Base-by-base conservation (phyloP, 2,329 filamentous ascomycete genomes). In the Lomentospora prolificans region DNA sequence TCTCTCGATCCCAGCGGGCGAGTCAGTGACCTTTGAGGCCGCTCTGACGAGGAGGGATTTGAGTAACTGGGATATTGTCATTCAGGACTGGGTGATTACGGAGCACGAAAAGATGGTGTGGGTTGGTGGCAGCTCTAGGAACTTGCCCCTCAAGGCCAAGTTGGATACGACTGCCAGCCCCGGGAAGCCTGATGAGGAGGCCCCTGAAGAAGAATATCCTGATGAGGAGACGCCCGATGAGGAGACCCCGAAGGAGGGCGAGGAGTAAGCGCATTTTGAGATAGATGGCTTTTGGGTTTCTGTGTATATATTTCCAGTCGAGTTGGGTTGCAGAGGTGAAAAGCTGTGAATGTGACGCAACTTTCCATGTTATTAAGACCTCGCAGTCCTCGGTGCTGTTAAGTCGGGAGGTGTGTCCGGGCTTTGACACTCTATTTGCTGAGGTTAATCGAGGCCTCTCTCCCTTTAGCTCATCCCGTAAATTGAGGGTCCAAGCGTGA, bases 61-160 rank as follows among this genome's bases (percentile, higher is more conserved):
- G 56, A 90, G 86, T 67, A 94, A 90, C 73, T 96, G 92, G 91
- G 89, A 96, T 62, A 74, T 80, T 1, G 76, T 66, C 1, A 67
- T 72, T n/a, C 91, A 96, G 76, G 85, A 96, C 74, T 97, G 92
- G 91, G 80, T 90, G 50, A 63, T 82, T n/a, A 75, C 71, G 7
- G 62, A 70, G 17, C 64, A 70, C 50, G 64, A 73, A 57, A 83
- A 83, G 74, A 80, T 67, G 55, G 74, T 80, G 10, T 79, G 67
- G 59, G 76, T 83, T 6, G 80, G 80, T 2, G 70, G 74, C 61
- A 81, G 77, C 63, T 82, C 79, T 57, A 70, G 80, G 52, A 74
- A 82, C 62, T 64, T 83, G 64, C 73, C 74, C 1, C 69, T 82
- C 31, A 66, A 60, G 36, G 69, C 12, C 9, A 55, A n/a, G 39